Evolutionary conservation across 306 rosid species (phyloP), one percentile per base, ranked within the genome.

Genomic region (Gillenia trifoliata): DNA sequence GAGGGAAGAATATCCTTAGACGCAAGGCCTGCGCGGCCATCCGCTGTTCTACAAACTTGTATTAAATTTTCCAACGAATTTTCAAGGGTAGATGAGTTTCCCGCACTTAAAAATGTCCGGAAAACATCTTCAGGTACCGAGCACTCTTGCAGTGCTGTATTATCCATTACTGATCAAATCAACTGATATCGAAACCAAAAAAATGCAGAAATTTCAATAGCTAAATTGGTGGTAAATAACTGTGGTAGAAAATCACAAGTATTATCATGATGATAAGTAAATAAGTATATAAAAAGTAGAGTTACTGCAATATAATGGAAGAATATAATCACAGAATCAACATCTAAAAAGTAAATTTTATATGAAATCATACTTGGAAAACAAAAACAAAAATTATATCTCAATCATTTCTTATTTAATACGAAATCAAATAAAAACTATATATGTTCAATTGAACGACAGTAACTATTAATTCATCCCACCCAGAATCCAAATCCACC

Each of bases 21-120:
- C 49, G 93, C 84, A 8, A 88, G 90, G 7, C 83, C 71, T 0
- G 77, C 59, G 22, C 89, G 92, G 4, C 89, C 92, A 71, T 57
- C 69, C 31, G 61, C 70, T 8, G 88, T 79, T 82, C 84, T 86
- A 31, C 93, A 84, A 71, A 17, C 74, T 31, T 81, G 83, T 49
- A 70, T 66, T 28, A 92, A 89, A 64, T 41, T 43, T 60, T 86
- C 81, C 23, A 92, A 66, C 16, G 96, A 83, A 17, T 62, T 33
- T 66, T 79, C 66, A 49, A 88, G 68, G 43, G 76, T 45, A 25
- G 64, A 43, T n/a, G 85, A 85, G 68, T 84, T 79, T 19, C 93
- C 84, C 49, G 77, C 86, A 17, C 30, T 54, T 2, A 81, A 76
- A 71, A 92, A 49, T 19, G 41, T 62, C 19, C 81, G 77, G 25